phyloP scores from a whole-genome alignment of 179 eudicot genomes.

The Corrigiola litoralis region DNA sequence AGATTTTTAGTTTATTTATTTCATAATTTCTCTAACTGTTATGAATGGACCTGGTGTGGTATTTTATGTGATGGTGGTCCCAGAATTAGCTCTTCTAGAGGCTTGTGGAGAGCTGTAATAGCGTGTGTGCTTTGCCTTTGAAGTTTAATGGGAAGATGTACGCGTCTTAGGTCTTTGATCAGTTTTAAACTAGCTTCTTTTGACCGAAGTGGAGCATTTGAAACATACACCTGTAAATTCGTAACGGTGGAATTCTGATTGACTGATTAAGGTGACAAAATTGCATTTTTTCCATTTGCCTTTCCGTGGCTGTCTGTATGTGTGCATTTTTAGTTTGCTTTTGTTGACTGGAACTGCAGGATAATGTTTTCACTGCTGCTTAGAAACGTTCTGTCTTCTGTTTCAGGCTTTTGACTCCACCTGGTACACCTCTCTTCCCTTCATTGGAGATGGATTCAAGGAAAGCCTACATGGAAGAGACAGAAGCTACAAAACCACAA shows the following conservation, averaged over 20 bases:
- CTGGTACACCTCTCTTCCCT: slow-evolving; percentile 98
- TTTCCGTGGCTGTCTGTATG: slow-evolving; percentile 1
- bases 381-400: slow-evolving; percentile 5
- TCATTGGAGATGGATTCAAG: slow-evolving; percentile 87
- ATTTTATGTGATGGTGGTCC: background rate
- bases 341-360: background rate
- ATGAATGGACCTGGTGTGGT: too few species aligned
- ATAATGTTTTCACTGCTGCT: slow-evolving; percentile 2
- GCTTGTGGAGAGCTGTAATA: background rate
- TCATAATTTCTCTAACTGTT: too few species aligned
- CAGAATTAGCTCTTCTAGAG: background rate
- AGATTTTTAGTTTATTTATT: too few species aligned
- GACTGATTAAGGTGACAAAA: background rate
- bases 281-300: background rate
- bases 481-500: slow-evolving; percentile 71
- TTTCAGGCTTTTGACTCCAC: slow-evolving; percentile 97
- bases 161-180: background rate
- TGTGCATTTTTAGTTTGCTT: too few species aligned
- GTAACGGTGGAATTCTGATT: background rate
- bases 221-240: background rate
- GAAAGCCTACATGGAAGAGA: slow-evolving; percentile 57
- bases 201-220: background rate
- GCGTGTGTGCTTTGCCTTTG: background rate
- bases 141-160: background rate
- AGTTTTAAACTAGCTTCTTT: background rate